These are phyloP conservation scores for Metschnikowia colocasiae DNA, from an alignment of 805 yeast genomes.

Conservation along the genomic window DNA sequence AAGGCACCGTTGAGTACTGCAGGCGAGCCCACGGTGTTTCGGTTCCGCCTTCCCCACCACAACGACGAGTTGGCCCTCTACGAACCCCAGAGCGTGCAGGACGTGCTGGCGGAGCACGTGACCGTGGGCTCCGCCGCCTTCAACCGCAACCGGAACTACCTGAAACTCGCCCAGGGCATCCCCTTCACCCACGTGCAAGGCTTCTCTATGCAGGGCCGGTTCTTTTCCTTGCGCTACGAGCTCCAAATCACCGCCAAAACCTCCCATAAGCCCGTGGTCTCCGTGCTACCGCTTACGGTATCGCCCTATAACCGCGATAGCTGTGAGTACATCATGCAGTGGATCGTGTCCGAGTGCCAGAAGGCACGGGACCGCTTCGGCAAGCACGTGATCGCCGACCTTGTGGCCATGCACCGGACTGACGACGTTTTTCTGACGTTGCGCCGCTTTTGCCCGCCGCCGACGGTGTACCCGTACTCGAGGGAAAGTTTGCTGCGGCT, in stretches of 20 bases:
- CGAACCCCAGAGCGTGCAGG: neutral
- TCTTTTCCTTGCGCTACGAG: slow-evolving; percentile 52
- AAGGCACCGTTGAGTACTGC: slow-evolving; percentile 22
- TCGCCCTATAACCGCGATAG: slow-evolving; percentile 50
- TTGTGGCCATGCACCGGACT: slow-evolving; percentile 18
- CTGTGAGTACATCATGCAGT: slow-evolving; percentile 46
- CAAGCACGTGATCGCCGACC: slow-evolving; percentile 22
- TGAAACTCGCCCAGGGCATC: slow-evolving; percentile 35
- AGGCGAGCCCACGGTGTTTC: slow-evolving; percentile 25
- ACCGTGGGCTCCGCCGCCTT: slow-evolving; percentile 17
- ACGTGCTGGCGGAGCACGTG: slow-evolving; percentile 8
- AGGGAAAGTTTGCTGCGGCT: slow-evolving; percentile 37
- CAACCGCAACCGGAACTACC: slow-evolving; percentile 20
- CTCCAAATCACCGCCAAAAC: slow-evolving; percentile 47
- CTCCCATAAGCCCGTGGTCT: slow-evolving; percentile 45
- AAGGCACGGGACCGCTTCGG: slow-evolving; percentile 39
- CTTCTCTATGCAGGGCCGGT: slow-evolving; percentile 48
- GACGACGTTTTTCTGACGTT: slow-evolving; percentile 23
- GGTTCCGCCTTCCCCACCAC: slow-evolving; percentile 30
- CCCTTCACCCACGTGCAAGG: slow-evolving; percentile 46
- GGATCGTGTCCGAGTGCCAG: slow-evolving; percentile 53
- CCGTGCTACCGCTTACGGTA: slow-evolving; percentile 50
- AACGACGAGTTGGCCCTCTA: slow-evolving; percentile 33
- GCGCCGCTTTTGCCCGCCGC: slow-evolving; percentile 24
- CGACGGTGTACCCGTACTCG: slow-evolving; percentile 27